phyloP scores from a whole-genome alignment of 176 grass and related monocot species.

The Zizania latifolia region DNA sequence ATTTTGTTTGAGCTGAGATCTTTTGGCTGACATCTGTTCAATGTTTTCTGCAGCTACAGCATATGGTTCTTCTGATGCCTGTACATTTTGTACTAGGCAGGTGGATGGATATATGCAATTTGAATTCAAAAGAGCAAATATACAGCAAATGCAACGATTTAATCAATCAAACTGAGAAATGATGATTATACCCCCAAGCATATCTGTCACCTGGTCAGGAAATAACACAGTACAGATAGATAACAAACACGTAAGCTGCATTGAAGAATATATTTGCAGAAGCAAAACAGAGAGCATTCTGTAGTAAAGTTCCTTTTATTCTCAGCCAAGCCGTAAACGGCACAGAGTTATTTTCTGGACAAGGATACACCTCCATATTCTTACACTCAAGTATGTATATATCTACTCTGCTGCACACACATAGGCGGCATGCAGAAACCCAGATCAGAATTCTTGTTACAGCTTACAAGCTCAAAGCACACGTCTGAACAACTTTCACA shows the following conservation, averaged over 20 bases:
- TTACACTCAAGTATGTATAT: not conserved
- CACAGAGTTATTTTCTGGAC: not conserved
- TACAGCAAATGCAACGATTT: not conserved
- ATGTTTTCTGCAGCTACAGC: not conserved
- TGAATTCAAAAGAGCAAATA: not conserved
- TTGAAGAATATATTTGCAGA: not conserved
- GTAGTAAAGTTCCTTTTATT: not conserved
- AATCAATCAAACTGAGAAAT: not conserved
- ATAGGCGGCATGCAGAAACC: not conserved
- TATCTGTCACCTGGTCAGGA: not conserved
- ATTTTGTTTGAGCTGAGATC: not conserved
- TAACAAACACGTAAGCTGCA: not conserved
- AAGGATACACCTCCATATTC: not conserved
- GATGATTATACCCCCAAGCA: not conserved
- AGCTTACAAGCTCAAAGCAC: not conserved
- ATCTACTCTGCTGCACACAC: not conserved
- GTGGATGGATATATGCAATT: not conserved
- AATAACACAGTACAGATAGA: not conserved
- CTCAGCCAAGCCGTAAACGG: not conserved
- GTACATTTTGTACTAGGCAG: not conserved
- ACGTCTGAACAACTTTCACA: not conserved
- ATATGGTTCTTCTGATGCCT: not conserved
- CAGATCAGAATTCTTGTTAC: conserved; percentile 5
- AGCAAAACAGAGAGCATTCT: not conserved
- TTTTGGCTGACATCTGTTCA: not conserved